Evolutionary conservation across 352 stramenopile species (phyloP), one percentile per base, ranked within the genome.

Genomic region (Phytophthora pistaciae): DNA sequence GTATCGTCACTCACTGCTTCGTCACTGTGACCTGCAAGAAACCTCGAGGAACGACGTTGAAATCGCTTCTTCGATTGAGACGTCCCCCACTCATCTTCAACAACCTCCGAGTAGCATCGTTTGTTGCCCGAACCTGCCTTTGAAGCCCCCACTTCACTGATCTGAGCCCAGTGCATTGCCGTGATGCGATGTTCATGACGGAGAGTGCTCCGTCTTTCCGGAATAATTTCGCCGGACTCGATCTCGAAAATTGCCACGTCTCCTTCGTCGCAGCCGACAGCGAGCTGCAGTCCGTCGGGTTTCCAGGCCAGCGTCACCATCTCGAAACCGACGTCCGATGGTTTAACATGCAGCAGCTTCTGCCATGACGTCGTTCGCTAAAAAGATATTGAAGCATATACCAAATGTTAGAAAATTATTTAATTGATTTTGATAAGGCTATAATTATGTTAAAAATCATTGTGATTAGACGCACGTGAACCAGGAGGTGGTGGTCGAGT

Each of bases 291-390:
- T 8, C 88, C 88, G 48, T 94, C 79, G 1, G 87, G 87, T 63
- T 79, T 88, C 88, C 88, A 96, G 23, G 54, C 80, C 27, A 96
- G 11, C 9, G 72, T 68, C 62, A 78, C 55, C 60, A 93, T 85
- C 50, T 91, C 77, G 4, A 88, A 85, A 16, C 56, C 60, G 18
- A 92, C 71, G 25, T 93, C 82, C 2, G 84, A 84, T 20, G 84
- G 75, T 61, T 91, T 90, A 49, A 93, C 62, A 38, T 93, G 85
- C 53, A 96, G 50, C 59, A 93, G 53, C 9, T 85, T 87, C 55
- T 94, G 88, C 88, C 88, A 96, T 14, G 83, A 91, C 0, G 91
- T 83, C 44, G 85, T 90, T 29, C 86, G 84, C 88, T 96, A 61
- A 9, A 3, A 14, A 49, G 54, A 50, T 50, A 46, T 66, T 16